Evolutionary conservation across 2,329 filamentous ascomycete species (phyloP), one percentile per base, ranked within the genome.

Genomic region (Paraphoma sp.): DNA sequence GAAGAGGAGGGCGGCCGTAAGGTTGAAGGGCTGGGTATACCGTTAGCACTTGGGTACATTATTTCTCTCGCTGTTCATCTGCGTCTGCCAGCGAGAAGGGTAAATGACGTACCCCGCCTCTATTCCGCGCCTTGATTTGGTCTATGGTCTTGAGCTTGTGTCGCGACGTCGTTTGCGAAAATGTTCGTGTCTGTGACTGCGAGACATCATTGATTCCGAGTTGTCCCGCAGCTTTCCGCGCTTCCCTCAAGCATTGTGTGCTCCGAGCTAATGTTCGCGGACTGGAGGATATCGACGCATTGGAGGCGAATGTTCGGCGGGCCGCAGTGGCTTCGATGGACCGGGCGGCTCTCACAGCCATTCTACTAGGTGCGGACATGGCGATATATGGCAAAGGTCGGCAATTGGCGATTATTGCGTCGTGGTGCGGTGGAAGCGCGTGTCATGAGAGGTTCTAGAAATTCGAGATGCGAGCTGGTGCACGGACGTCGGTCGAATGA

Each of bases 1-100:
- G 81, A 99, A 98, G 62, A 99, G 84, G 48, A 93, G 67, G 16
- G 92, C 94, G 31, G 94, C 90, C 79, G 92, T 94, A 87, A 91
- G 93, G 51, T 93, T 97, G 81, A 99, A 98, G 30, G 95, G 95
- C 89, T 93, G 62, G 36, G 30, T 9, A 33, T 3, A n/a, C 4
- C 44, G 48, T 61, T 44, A 62, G 60, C 45, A 16, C 17, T n/a
- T 63, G 43, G 66, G 54, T 45, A 30, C 9, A 33, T 6, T 42
- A 7, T 10, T 7, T 10, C 33, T 7, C 33, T 3, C 33, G 33
- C 33, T 6, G 9, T 3, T 10, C 6, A 36, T 10, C 9, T 14
- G 33, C 9, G 33, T 14, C 33, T 3, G 3, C 33, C 14, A 36
- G 33, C 10, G 33, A 16, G 41, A 23, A 16, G 17, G 7, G 38